Percentiles rank a stretch among this genome's conserved stretches.
Evolutionary conservation across 441 rosid species (phyloP).

Genomic region (Viola pubescens): DNA sequence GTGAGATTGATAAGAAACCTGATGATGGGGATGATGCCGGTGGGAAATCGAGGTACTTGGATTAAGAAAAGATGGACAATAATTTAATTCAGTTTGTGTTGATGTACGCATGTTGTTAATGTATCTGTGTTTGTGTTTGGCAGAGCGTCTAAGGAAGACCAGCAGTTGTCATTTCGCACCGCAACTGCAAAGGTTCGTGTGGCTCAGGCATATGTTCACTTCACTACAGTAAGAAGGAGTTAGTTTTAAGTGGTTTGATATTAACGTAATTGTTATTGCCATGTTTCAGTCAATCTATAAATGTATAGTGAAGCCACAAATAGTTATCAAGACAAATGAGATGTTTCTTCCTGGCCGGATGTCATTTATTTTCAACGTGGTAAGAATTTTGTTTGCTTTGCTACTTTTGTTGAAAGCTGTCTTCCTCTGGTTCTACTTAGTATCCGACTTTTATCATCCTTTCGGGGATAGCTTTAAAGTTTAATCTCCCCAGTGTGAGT

Average conservation of each 20-base stretch:
- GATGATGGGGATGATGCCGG: slow-evolving; percentile 60
- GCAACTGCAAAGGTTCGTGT: slow-evolving; percentile 65
- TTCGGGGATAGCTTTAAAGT: no score
- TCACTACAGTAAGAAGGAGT: not conserved
- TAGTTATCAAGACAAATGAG: slow-evolving; percentile 74
- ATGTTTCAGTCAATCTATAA: slow-evolving; percentile 72
- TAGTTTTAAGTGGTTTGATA: slow-evolving; percentile 3
- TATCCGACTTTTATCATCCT: no score
- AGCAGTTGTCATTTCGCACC: slow-evolving; percentile 70
- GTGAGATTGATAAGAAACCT: slow-evolving; percentile 88
- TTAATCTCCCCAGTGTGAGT: no score
- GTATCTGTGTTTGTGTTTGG: slow-evolving; percentile 6
- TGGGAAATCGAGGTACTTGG: slow-evolving; percentile 53
- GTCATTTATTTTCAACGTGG: slow-evolving; percentile 86
- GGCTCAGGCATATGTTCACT: not conserved
- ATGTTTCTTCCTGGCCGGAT: slow-evolving; percentile 96
- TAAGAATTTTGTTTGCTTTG: slow-evolving; percentile 19
- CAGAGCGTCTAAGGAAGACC: slow-evolving; percentile 70
- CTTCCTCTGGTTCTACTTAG: no score
- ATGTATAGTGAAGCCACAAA: slow-evolving; percentile 87
- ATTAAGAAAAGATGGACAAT: not conserved
- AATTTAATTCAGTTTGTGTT: not conserved
- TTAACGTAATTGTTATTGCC: slow-evolving; percentile 7
- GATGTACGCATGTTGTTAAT: not conserved
- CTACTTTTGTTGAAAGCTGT: slow-evolving; percentile 3